Percentiles rank a stretch among this genome's conserved stretches.
Evolutionary conservation across 768 basidiomycete species (phyloP).

Genomic region (Inosperma sp.): DNA sequence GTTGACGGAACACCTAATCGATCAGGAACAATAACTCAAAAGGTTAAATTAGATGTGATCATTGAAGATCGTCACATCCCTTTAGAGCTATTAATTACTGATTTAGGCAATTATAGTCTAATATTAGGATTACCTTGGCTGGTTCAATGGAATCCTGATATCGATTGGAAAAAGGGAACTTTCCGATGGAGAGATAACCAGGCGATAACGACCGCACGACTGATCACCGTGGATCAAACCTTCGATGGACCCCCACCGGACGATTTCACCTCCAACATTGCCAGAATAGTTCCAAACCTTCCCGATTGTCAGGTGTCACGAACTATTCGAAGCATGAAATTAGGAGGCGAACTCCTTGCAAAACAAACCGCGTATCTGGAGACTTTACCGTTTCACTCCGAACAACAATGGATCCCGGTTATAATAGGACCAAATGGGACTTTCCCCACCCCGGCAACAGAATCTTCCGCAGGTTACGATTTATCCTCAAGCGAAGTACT

Average conservation of each 20-base stretch:
- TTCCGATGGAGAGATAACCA: background rate
- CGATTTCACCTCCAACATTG: background rate
- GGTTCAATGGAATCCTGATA: conserved; percentile 10
- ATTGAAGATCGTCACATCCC: background rate
- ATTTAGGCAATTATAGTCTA: background rate
- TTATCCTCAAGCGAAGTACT: too few relatives aligned
- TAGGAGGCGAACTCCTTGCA: too few relatives aligned
- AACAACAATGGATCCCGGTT: too few relatives aligned
- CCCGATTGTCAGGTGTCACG: too few relatives aligned
- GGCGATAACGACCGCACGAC: background rate
- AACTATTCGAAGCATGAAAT: too few relatives aligned
- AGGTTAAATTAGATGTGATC: background rate
- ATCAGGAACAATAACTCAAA: background rate
- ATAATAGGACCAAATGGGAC: too few relatives aligned
- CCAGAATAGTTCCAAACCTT: too few relatives aligned
- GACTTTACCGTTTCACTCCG: too few relatives aligned
- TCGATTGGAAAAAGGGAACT: conserved; percentile 16
- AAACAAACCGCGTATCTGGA: too few relatives aligned
- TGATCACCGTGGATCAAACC: background rate
- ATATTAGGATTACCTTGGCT: conserved; percentile 5
- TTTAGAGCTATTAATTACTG: background rate
- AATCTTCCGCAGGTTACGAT: too few relatives aligned
- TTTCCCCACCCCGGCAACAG: too few relatives aligned
- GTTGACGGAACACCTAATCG: conserved; percentile 2
- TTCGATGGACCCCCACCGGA: background rate